These are phyloP conservation scores for Neonothopanus nambi DNA, from an alignment of 1,284 basidiomycete genomes.

Conservation along the genomic window DNA sequence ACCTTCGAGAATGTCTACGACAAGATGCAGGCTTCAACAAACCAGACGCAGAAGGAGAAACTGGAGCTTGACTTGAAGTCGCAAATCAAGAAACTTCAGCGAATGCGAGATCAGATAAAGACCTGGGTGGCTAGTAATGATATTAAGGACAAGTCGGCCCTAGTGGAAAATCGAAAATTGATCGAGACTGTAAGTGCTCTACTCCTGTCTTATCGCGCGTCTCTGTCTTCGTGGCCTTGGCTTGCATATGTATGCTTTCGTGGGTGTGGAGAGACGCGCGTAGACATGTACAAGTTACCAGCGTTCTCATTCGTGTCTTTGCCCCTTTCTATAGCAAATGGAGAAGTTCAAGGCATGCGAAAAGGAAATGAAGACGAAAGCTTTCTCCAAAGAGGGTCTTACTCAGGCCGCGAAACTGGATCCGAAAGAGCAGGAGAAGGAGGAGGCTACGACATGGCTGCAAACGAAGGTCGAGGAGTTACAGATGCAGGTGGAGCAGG, in stretches of 20 bases:
- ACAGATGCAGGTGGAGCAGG: slow-evolving; percentile 88
- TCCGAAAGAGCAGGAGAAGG: slow-evolving; percentile 95
- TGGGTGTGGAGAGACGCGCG: not conserved
- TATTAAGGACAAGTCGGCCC: slow-evolving; percentile 97
- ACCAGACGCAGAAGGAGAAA: slow-evolving; percentile 97
- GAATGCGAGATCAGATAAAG: slow-evolving; percentile 98
- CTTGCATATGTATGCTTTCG: not conserved
- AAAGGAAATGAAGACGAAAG: slow-evolving; percentile 99
- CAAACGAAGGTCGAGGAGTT: slow-evolving; percentile 90
- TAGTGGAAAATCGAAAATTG: slow-evolving; percentile 92
- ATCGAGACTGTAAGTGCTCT: slow-evolving; percentile 89
- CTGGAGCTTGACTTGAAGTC: slow-evolving; percentile 94
- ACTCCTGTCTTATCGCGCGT: slow-evolving; percentile 12
- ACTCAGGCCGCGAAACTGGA: slow-evolving; percentile 94
- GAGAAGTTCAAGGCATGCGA: slow-evolving; percentile 99
- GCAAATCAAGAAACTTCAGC: slow-evolving; percentile 99
- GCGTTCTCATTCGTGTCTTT: slow-evolving; percentile 18
- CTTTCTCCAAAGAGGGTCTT: slow-evolving; percentile 98
- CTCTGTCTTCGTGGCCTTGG: not conserved
- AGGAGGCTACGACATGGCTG: slow-evolving; percentile 87
- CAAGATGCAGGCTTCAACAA: slow-evolving; percentile 93
- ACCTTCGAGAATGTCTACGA: slow-evolving; percentile 94
- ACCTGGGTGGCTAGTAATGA: slow-evolving; percentile 98
- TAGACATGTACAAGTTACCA: not conserved
- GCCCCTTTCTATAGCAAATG: slow-evolving; percentile 83